Base-by-base conservation (phyloP, 2,329 filamentous ascomycete genomes). In the Emmonsiellopsis sp. region DNA sequence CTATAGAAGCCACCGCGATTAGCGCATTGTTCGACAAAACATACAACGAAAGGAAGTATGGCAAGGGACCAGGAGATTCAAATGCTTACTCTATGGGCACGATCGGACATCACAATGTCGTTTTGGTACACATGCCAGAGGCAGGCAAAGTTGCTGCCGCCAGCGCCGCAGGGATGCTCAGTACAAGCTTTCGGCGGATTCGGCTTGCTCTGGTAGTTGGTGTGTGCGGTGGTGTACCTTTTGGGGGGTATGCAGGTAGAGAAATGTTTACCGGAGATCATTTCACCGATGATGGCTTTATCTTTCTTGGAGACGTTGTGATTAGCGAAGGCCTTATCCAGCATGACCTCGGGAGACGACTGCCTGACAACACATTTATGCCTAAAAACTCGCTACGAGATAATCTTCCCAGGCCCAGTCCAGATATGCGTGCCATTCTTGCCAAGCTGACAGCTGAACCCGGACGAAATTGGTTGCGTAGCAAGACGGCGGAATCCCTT, bases 221-320 rank as follows among this genome's bases (percentile, higher is more conserved):
- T 0, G 63, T 74, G 5, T 74, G 72, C 42, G 73, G 71, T 0
- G 71, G 66, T 5, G 61, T 68, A 6, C 69, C 68, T 1, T 48
- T 31, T 65, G 57, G 60, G 8, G n/a, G 6, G 10, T 13, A 44
- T 10, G 11, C 42, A 44, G 6, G 2, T 21, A 44, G 31, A n/a
- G 36, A 9, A 9, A 39, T 44, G 10, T 44, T 53, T 45, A 61
- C 68, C 7, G 65, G 66, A 13, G 65, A 69, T 27, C 1, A 27
- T 27, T 27, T 3, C 21, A 27, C 21, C 1, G 21, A 27, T 5
- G 21, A 27, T 27, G 21, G 1, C 21, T 27, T 27, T 27, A 39
- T 44, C 14, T 44, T 53, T 45, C 62, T 69, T 9, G 65, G 66
- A 9, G 65, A 69, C 52, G 60, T 67, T 7, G 51, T 66, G 34